phyloP scores from a whole-genome alignment of 192 early-diverging fungal genomes.

The Diversispora epigaea region DNA sequence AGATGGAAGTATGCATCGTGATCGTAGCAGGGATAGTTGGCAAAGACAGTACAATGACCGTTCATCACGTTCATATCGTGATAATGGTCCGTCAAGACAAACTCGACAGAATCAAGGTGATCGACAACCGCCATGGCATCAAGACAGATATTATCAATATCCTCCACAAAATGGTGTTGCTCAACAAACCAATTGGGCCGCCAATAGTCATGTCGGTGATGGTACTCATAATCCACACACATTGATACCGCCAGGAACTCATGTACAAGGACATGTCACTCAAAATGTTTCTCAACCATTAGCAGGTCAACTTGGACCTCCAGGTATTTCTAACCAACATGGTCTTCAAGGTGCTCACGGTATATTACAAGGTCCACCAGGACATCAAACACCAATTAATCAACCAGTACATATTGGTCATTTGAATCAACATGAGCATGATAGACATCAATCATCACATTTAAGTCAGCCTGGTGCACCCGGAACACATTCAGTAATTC shows the following conservation, averaged over 20 bases:
- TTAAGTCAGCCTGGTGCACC: conserved; percentile 3
- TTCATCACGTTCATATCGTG: background rate
- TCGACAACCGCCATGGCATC: conserved; percentile 19
- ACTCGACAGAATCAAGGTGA: background rate
- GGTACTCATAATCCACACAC: background rate
- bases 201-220: background rate
- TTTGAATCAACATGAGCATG: background rate
- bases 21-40: conserved; percentile 21
- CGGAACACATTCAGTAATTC: background rate
- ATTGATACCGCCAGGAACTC: background rate
- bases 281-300: background rate
- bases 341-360: background rate
- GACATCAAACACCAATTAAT: background rate
- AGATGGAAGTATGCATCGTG: conserved; percentile 4
- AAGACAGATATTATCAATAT: conserved; percentile 8
- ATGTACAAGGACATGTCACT: background rate
- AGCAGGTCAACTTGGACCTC: conserved; percentile 2
- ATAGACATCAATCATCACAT: background rate
- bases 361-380: conserved; percentile 3
- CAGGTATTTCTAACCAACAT: background rate
- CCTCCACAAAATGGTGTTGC: conserved; percentile 10
- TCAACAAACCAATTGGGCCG: conserved; percentile 4
- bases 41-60: conserved; percentile 19
- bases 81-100: conserved; percentile 3
- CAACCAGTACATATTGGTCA: conserved; percentile 5